phyloP scores from a whole-genome alignment of 768 basidiomycete species.

The Mycena filopes region DNA sequence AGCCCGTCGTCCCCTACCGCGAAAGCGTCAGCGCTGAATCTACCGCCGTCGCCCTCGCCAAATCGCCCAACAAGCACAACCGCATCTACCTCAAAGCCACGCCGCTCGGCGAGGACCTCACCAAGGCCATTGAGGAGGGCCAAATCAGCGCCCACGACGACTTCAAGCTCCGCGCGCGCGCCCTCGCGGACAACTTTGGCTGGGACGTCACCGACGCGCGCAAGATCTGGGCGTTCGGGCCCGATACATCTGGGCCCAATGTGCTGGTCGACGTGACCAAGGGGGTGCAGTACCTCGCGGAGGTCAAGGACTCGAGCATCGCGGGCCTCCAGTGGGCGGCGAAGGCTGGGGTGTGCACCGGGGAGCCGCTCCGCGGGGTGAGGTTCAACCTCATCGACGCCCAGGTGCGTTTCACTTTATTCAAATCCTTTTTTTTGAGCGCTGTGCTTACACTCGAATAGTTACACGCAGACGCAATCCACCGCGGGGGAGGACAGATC shows the following conservation, averaged over 20 bases:
- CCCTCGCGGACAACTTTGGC: slow-evolving; percentile 94
- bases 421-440: background rate
- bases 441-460: slow-evolving; percentile 40
- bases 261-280: slow-evolving; percentile 97
- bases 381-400: slow-evolving; percentile 97
- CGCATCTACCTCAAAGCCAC: slow-evolving; percentile 93
- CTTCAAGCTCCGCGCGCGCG: slow-evolving; percentile 94
- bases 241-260: slow-evolving; percentile 96
- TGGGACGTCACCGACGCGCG: slow-evolving; percentile 99
- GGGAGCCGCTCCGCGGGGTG: slow-evolving; percentile 98
- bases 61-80: slow-evolving; percentile 99
- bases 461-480: slow-evolving; percentile 98
- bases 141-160: slow-evolving; percentile 91
- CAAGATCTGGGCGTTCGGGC: slow-evolving; percentile 99
- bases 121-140: slow-evolving; percentile 90
- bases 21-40: slow-evolving; percentile 98
- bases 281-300: slow-evolving; percentile 97
- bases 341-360: slow-evolving; percentile 95
- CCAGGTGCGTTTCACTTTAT: slow-evolving; percentile 69
- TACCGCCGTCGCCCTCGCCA: slow-evolving; percentile 93
- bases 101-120: slow-evolving; percentile 94
- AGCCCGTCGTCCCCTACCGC: slow-evolving; percentile 96
- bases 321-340: slow-evolving; percentile 99
- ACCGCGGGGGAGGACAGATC: slow-evolving; percentile 98
- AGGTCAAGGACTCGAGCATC: slow-evolving; percentile 99